Percentiles rank a stretch among this genome's conserved stretches.
phyloP scores from a whole-genome alignment of 129 eudicot genomes.

The Arctium lappa region DNA sequence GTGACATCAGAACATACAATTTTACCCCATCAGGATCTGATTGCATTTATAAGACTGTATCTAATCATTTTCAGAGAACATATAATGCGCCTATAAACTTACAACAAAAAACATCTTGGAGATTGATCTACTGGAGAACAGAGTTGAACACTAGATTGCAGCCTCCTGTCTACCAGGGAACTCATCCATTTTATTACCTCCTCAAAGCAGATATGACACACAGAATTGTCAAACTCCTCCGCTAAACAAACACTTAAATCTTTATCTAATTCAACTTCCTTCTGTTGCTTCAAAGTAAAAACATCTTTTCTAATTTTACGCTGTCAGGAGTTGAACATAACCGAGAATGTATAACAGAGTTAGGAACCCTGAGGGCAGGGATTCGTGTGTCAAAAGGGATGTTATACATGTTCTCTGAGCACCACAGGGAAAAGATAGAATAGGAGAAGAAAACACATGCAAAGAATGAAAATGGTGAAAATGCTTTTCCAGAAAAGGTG shows the following conservation, averaged over 20 bases:
- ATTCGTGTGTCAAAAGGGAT: neutral
- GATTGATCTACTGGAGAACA: neutral
- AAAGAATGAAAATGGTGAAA: neutral
- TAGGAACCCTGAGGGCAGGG: neutral
- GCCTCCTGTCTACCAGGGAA: neutral
- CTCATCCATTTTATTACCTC: neutral
- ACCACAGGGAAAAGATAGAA: neutral
- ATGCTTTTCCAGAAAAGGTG: neutral
- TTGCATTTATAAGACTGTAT: neutral
- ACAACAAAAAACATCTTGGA: neutral
- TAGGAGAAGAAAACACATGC: neutral
- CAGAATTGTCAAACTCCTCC: neutral
- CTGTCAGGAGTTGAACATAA: neutral
- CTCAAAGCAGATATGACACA: neutral
- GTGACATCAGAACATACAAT: neutral
- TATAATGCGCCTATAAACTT: neutral
- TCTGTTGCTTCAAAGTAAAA: slow-evolving; percentile 1
- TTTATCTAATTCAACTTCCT: neutral
- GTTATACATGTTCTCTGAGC: slow-evolving; percentile 8
- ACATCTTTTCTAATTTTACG: neutral
- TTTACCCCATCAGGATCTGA: neutral
- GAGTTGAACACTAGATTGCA: neutral
- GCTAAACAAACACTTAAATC: neutral
- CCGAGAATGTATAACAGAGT: neutral
- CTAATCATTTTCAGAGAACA: neutral